These are phyloP conservation scores for Cryptococcus sp. DNA, from an alignment of 1,284 basidiomycete genomes.

Conservation along the genomic window DNA sequence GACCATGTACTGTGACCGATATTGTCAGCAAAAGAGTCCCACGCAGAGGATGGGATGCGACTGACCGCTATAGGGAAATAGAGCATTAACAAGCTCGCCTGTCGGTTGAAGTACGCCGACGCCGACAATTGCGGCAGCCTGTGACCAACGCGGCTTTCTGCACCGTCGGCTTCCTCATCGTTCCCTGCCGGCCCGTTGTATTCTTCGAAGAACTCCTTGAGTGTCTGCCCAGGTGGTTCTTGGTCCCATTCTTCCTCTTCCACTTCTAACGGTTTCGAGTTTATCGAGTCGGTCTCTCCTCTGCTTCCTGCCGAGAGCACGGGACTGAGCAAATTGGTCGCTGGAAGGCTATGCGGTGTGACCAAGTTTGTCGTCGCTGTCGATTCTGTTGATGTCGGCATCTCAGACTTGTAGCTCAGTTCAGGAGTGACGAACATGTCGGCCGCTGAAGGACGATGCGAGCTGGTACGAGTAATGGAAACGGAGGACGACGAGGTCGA, in stretches of 20 bases:
- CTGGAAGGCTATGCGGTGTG: conserved; percentile 1
- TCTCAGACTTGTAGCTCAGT: conserved; percentile 10
- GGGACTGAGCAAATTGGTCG: conserved; percentile 15
- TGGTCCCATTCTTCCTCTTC: conserved; percentile 6
- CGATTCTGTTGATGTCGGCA: conserved; percentile 8
- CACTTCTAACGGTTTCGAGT: not conserved
- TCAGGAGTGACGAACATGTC: conserved; percentile 28
- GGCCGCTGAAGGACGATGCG: conserved; percentile 20
- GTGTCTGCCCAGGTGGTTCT: conserved; percentile 21
- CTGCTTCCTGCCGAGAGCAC: conserved; percentile 16
- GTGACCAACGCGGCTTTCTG: conserved; percentile 7
- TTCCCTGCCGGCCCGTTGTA: conserved; percentile 15
- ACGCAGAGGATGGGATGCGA: not conserved
- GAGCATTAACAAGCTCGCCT: conserved; percentile 51
- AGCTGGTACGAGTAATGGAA: conserved; percentile 5
- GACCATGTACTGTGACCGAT: conserved; percentile 41
- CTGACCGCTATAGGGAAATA: conserved; percentile 50
- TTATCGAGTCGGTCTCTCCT: too few species aligned
- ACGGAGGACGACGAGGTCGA: not conserved
- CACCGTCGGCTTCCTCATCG: conserved; percentile 5
- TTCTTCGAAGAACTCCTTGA: conserved; percentile 43
- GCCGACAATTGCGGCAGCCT: conserved; percentile 31
- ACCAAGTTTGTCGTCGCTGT: conserved; percentile 1
- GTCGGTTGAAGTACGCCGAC: conserved; percentile 48
- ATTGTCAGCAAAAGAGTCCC: not conserved